Base-by-base conservation (phyloP, 148 eudicot species). In the Silene uniflora region DNA sequence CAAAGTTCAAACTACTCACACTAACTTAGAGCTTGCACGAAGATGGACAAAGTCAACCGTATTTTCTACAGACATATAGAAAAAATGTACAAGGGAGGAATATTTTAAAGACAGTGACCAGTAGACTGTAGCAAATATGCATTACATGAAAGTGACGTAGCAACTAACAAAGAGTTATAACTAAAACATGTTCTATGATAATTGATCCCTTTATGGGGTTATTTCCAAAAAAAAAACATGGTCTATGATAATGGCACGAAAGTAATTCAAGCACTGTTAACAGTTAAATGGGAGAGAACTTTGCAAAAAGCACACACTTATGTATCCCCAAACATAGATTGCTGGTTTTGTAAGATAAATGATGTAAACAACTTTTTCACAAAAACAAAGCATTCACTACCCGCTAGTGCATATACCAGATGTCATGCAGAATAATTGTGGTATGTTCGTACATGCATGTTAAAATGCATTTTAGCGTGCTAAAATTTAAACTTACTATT, bases 401-500 rank as follows among this genome's bases (percentile, higher is more conserved):
- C 4, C 10, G 55, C 14, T 42, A 19, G 52, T 68, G 56, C 17
- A 68, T 68, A 66, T 66, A 66, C 10, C 49, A n/a, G 9, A 46
- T 44, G 16, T 59, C 27, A 11, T 7, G 49, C 21, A 60, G 17
- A 6, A 32, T 47, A 12, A n/a, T 32, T 2, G 56, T 47, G 65
- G 24, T 69, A 44, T 10, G 42, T 17, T 49, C 6, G 22, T 71
- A 21, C 19, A 59, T 42, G 8, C 5, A 46, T 61, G 18, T 42
- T 16, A 35, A 16, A n/a, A 77, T 62, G 19, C 70, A 75, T 52
- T 49, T 11, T 67, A 46, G 8, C 25, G 29, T 13, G 61, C 71
- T 74, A 59, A 79, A 29, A 17, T 47, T 55, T 55, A 8, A 55
- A 52, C 55, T 47, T 75, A 52, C 59, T 66, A 10, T 76, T 81